Percentiles rank a stretch among this genome's conserved stretches.
Evolutionary conservation across 2,329 filamentous ascomycete genomes (phyloP).

Genomic region (Fusarium bactridioides): DNA sequence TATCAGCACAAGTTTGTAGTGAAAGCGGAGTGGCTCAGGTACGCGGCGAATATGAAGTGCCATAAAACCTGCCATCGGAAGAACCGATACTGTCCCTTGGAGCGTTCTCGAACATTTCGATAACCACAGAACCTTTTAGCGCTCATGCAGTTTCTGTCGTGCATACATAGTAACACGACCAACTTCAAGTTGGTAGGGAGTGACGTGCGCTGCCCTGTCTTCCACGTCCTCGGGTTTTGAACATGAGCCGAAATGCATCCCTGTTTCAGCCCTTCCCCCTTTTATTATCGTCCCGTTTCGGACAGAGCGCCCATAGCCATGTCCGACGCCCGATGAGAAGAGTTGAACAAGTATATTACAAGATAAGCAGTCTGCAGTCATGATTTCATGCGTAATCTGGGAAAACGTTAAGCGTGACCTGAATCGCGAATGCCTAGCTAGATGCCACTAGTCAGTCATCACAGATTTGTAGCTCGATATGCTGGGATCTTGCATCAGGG

Average conservation of each 20-base stretch:
- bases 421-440: constrained; percentile 7
- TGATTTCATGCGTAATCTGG: constrained; percentile 18
- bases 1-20: constrained; percentile 15
- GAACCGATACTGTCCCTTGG: constrained; percentile 19
- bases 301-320: constrained; percentile 2
- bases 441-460: constrained; percentile 7
- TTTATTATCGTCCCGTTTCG: constrained; percentile 25
- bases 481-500: constrained; percentile 32
- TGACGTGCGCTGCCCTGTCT: constrained; percentile 12
- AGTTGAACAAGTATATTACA: background rate
- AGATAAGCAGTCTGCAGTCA: constrained; percentile 5
- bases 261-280: constrained; percentile 33
- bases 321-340: background rate
- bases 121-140: constrained; percentile 23
- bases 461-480: constrained; percentile 21
- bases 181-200: background rate
- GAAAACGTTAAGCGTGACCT: constrained; percentile 23
- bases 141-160: constrained; percentile 27
- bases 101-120: constrained; percentile 33
- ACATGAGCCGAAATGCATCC: constrained; percentile 15
- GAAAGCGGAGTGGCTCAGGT: constrained; percentile 17
- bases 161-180: constrained; percentile 2
- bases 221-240: constrained; percentile 14
- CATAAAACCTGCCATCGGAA: constrained; percentile 1
- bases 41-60: constrained; percentile 2